Conservation (phyloP, 2,329 filamentous ascomycete species). For the Mollisiaceae sp. region DNA sequence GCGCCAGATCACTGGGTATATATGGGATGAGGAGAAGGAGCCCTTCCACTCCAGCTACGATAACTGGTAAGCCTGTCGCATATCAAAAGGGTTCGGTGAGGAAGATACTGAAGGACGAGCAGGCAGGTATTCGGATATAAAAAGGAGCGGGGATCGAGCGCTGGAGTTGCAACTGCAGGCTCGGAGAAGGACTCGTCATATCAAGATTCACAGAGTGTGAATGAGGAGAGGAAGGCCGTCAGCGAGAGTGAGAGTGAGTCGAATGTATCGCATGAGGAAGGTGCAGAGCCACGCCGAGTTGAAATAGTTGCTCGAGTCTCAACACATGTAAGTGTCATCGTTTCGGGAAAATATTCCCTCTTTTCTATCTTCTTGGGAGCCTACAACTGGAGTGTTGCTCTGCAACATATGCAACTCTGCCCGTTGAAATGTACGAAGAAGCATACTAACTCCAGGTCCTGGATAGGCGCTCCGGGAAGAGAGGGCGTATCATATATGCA, state of each 20-base stretch:
- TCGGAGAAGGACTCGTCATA: conserved; percentile 26
- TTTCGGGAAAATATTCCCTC: too few species aligned
- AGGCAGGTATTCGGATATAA: conserved; percentile 71
- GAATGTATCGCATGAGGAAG: conserved; percentile 26
- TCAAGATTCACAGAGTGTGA: conserved; percentile 21
- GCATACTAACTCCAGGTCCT: too few species aligned
- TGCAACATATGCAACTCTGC: too few species aligned
- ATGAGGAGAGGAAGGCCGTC: conserved; percentile 5
- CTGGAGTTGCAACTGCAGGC: conserved; percentile 44
- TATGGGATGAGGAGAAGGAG: conserved; percentile 70
- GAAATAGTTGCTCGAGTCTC: conserved; percentile 82
- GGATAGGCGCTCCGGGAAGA: conserved; percentile 72
- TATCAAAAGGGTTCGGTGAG: not conserved
- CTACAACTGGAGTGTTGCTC: too few species aligned
- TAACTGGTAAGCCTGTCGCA: conserved; percentile 68
- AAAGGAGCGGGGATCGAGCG: conserved; percentile 36
- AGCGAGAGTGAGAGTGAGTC: conserved; percentile 39
- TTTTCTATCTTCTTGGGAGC: too few species aligned
- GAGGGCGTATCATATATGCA: conserved; percentile 83
- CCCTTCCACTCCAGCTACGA: conserved; percentile 77
- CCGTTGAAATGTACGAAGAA: too few species aligned
- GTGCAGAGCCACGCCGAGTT: conserved; percentile 20
- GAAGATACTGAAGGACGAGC: conserved; percentile 12
- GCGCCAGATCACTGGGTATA: conserved; percentile 74
- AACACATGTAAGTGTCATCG: conserved; percentile 57